phyloP scores from a whole-genome alignment of 2,329 filamentous ascomycete species.

The Ramichloridium luteum region DNA sequence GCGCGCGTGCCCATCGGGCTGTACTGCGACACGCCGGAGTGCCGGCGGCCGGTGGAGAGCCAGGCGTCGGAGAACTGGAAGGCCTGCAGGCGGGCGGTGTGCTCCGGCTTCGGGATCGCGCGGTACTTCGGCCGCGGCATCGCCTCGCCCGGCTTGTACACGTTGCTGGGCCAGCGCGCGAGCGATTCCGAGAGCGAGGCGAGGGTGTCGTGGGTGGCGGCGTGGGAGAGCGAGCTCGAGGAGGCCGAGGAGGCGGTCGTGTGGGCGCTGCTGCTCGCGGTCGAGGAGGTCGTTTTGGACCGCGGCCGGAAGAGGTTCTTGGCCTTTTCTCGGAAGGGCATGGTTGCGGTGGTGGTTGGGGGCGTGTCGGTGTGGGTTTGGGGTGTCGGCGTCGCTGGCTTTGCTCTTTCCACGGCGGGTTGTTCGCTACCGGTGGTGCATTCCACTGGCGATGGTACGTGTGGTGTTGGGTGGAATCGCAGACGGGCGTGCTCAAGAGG shows the following conservation, averaged over 20 bases:
- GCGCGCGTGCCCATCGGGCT: conserved; percentile 38
- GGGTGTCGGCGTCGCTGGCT: too few species aligned
- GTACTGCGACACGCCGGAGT: conserved; percentile 34
- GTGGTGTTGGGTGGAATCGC: too few species aligned
- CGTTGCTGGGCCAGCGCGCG: conserved; percentile 30
- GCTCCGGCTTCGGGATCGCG: conserved; percentile 36
- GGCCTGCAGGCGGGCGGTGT: conserved; percentile 38
- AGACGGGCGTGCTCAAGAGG: too few species aligned
- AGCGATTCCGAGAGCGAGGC: neutral
- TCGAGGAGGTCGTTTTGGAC: conserved; percentile 21
- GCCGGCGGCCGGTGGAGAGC: too few species aligned
- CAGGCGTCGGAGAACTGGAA: conserved; percentile 37
- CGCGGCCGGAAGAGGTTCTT: conserved; percentile 31
- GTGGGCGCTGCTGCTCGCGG: too few species aligned
- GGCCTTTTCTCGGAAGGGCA: conserved; percentile 36
- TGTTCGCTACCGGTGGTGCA: too few species aligned
- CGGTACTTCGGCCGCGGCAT: conserved; percentile 41
- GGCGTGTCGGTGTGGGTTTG: neutral
- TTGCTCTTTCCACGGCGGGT: too few species aligned
- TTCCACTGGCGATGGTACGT: too few species aligned
- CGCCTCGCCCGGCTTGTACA: conserved; percentile 40
- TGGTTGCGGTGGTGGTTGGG: conserved; percentile 16
- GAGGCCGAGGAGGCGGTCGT: conserved; percentile 9
- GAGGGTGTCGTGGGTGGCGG: conserved; percentile 16
- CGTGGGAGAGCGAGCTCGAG: conserved; percentile 14